Percentiles rank a stretch among this genome's conserved stretches.
Evolutionary conservation across 805 yeast species (phyloP).

Genomic region (Starmerella stigmatis): DNA sequence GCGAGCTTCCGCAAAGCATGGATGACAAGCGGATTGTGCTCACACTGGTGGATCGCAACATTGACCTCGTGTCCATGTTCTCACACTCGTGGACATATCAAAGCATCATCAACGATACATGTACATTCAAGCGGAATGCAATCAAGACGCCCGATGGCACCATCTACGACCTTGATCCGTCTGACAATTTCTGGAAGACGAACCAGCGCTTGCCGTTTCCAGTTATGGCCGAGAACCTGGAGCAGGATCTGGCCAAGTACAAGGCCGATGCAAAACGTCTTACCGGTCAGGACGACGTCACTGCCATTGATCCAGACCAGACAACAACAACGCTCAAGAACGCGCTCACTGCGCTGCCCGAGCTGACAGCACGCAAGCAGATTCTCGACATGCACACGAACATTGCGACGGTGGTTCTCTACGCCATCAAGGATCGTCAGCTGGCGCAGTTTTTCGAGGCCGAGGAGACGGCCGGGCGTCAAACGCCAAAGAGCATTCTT

Average conservation of each 20-base stretch:
- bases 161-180: slow-evolving; percentile 79
- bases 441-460: slow-evolving; percentile 88
- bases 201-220: slow-evolving; percentile 90
- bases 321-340: slow-evolving; percentile 68
- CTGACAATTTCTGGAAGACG: slow-evolving; percentile 82
- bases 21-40: slow-evolving; percentile 50
- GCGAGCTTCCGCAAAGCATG: slow-evolving; percentile 26
- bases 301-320: slow-evolving; percentile 54
- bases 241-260: slow-evolving; percentile 65
- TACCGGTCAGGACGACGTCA: slow-evolving; percentile 61
- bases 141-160: slow-evolving; percentile 43
- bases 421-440: slow-evolving; percentile 74
- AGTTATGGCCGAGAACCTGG: slow-evolving; percentile 97
- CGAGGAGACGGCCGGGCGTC: slow-evolving; percentile 60
- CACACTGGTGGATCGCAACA: slow-evolving; percentile 72
- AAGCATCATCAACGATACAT: slow-evolving; percentile 89
- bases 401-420: slow-evolving; percentile 71
- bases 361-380: slow-evolving; percentile 74
- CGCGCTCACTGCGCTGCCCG: slow-evolving; percentile 88
- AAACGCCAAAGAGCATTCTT: slow-evolving; percentile 46
- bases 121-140: slow-evolving; percentile 70
- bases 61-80: slow-evolving; percentile 88
- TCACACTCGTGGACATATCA: slow-evolving; percentile 97
- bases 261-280: slow-evolving; percentile 81
- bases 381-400: slow-evolving; percentile 96